These are phyloP conservation scores for Glonium stellatum DNA, from an alignment of 495 filamentous ascomycete genomes.

Conservation along the genomic window DNA sequence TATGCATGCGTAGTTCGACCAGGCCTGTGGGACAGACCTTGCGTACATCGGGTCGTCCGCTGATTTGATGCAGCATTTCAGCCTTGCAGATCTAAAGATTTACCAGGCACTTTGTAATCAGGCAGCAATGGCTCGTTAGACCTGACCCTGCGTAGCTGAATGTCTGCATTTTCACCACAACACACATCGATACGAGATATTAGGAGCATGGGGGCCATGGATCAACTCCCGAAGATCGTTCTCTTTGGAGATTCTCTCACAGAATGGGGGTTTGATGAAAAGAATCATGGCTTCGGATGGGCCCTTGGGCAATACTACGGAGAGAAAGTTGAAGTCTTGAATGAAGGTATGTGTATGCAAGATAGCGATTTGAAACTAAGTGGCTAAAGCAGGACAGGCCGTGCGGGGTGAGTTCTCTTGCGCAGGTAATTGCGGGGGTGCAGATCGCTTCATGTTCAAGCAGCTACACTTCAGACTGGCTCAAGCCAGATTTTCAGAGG, in stretches of 20 bases:
- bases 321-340: constrained; percentile 23
- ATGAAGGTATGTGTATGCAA: constrained; percentile 17
- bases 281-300: constrained; percentile 23
- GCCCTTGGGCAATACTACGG: constrained; percentile 18
- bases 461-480: constrained; percentile 23
- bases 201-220: not conserved
- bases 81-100: not conserved
- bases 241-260: constrained; percentile 29
- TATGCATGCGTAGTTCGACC: not conserved
- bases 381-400: constrained; percentile 13
- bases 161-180: not conserved
- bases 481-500: constrained; percentile 17
- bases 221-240: constrained; percentile 22
- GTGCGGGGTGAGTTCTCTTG: constrained; percentile 20
- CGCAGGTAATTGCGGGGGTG: not conserved
- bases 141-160: not conserved
- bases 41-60: not conserved
- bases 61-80: not conserved
- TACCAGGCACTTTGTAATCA: not conserved
- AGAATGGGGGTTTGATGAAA: constrained; percentile 26
- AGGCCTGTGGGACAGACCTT: not conserved
- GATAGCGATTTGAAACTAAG: constrained; percentile 3
- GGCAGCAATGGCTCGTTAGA: not conserved
- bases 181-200: not conserved
- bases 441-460: not conserved